Percentiles rank a stretch among this genome's conserved stretches.
Evolutionary conservation across 331 rosid species (phyloP).

Genomic region (Phaseolus coccineus): DNA sequence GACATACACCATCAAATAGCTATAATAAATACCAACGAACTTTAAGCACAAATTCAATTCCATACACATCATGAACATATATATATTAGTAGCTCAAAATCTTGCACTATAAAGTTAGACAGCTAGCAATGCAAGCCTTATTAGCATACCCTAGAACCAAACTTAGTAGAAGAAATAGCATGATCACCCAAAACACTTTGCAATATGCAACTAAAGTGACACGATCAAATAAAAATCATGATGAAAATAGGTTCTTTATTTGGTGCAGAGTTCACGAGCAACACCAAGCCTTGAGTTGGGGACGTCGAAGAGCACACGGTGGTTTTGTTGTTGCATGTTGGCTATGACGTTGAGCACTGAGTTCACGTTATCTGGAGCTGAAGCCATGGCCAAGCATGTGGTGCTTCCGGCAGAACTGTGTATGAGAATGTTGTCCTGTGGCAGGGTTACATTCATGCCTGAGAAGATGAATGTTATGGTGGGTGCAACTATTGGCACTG

Average conservation of each 20-base stretch:
- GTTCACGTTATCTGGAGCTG: constrained; percentile 80
- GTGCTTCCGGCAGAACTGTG: constrained; percentile 81
- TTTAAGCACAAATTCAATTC: constrained; percentile 26
- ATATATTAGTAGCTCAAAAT: constrained; percentile 7
- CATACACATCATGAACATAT: neutral
- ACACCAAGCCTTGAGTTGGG: constrained; percentile 90
- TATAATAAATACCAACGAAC: constrained; percentile 33
- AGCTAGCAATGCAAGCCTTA: constrained; percentile 33
- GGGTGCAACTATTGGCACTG: constrained; percentile 67
- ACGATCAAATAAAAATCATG: neutral
- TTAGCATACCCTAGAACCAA: constrained; percentile 23
- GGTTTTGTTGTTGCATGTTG: constrained; percentile 96
- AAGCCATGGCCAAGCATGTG: constrained; percentile 86
- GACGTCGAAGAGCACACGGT: constrained; percentile 74
- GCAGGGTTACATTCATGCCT: constrained; percentile 88
- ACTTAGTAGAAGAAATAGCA: constrained; percentile 25
- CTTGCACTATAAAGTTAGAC: constrained; percentile 13
- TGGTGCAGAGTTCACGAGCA: constrained; percentile 84
- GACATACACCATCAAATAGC: constrained; percentile 32
- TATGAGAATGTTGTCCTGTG: constrained; percentile 79
- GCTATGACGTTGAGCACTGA: constrained; percentile 93
- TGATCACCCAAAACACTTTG: constrained; percentile 18
- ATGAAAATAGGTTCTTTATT: constrained; percentile 9
- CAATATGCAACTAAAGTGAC: constrained; percentile 18
- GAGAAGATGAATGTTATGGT: constrained; percentile 78